Percentiles rank a stretch among this genome's conserved stretches.
Conservation (phyloP, 2,329 filamentous ascomycete species). For the Penicillium thymicola region DNA sequence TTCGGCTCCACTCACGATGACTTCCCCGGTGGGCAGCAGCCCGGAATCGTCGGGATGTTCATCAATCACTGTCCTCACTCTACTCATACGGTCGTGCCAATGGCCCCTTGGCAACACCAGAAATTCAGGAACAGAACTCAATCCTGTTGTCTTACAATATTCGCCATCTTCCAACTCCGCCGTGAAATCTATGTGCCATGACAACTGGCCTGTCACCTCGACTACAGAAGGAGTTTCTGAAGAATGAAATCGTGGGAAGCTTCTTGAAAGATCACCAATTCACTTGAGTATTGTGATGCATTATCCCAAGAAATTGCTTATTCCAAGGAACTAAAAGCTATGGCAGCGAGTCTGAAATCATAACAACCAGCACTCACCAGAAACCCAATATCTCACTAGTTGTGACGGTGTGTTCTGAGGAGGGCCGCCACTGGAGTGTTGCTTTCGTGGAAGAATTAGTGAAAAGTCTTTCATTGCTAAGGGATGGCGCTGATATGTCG, state of each 20-base stretch:
- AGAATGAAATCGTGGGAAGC: conserved; percentile 3
- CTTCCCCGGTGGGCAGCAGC: not conserved
- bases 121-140: not conserved
- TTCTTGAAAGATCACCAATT: not conserved
- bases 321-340: fast-evolving
- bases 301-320: not conserved
- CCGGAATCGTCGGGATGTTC: not conserved
- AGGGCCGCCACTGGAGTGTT: conserved; percentile 10
- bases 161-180: conserved; percentile 9
- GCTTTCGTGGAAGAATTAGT: conserved; percentile 3
- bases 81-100: conserved; percentile 9
- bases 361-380: not conserved
- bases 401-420: conserved; percentile 13
- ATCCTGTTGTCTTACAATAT: conserved; percentile 3
- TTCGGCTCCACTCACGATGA: not conserved
- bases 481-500: not conserved
- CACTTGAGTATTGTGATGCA: not conserved
- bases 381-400: not conserved
- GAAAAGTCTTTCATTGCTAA: not conserved
- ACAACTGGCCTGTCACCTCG: conserved; percentile 6
- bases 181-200: conserved; percentile 1
- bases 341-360: not conserved
- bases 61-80: not conserved
- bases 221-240: conserved; percentile 8
- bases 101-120: not conserved